phyloP scores from a whole-genome alignment of 208 protist species.

The Trypanosoma caninum region DNA sequence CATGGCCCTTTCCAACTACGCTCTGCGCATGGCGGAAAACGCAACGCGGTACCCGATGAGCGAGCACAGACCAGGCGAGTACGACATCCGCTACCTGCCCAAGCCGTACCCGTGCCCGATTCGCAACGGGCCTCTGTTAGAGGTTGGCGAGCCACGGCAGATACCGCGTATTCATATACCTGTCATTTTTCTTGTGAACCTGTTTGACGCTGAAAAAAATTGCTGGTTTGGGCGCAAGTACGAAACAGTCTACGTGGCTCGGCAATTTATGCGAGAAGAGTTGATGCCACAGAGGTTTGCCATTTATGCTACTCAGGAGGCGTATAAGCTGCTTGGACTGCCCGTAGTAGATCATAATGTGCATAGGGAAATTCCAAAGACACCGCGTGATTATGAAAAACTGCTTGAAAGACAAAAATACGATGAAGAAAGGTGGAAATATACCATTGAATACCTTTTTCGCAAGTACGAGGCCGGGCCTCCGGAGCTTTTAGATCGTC shows the following conservation, averaged over 20 bases:
- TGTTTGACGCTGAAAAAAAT: slow-evolving; percentile 64
- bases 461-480: slow-evolving; percentile 81
- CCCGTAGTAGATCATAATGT: slow-evolving; percentile 74
- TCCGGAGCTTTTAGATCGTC: slow-evolving; percentile 67
- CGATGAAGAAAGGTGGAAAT: slow-evolving; percentile 88
- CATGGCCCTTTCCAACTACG: slow-evolving; percentile 82
- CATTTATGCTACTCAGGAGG: slow-evolving; percentile 86
- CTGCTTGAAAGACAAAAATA: slow-evolving; percentile 84
- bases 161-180: slow-evolving; percentile 75
- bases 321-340: slow-evolving; percentile 76
- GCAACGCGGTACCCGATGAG: slow-evolving; percentile 86
- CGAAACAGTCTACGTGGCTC: slow-evolving; percentile 82
- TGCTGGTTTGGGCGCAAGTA: slow-evolving; percentile 78
- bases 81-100: slow-evolving; percentile 82
- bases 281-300: slow-evolving; percentile 83
- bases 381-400: slow-evolving; percentile 70
- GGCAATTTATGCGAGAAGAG: slow-evolving; percentile 67
- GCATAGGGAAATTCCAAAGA: slow-evolving; percentile 83
- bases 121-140: slow-evolving; percentile 68
- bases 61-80: slow-evolving; percentile 62
- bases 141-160: slow-evolving; percentile 77
- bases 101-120: slow-evolving; percentile 73
- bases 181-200: slow-evolving; percentile 82
- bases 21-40: slow-evolving; percentile 78
- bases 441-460: slow-evolving; percentile 88